Base-by-base conservation (phyloP, 169 alveolate species). In the Plasmodium billcollinsi region DNA sequence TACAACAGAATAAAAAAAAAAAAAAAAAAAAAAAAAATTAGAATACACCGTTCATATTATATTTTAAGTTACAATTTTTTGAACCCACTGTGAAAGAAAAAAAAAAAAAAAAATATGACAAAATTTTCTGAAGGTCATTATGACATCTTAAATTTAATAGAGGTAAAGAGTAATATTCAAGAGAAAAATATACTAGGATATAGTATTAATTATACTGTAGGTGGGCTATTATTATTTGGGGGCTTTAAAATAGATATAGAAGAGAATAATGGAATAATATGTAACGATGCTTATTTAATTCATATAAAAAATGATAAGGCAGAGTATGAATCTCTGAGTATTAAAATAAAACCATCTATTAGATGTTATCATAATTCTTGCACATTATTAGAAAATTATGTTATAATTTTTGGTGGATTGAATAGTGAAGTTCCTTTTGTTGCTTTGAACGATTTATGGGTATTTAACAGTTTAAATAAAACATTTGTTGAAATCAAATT, bases 311-410 rank as follows among this genome's bases (percentile, higher is more conserved):
- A 78, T 3, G 89, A 78, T 14, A 63, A 66, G 54, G 89, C 56
- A 2, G 76, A 78, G 14, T 78, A 78, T 78, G 89, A 78, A 78
- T 29, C 2, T 61, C 9, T 78, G 14, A 65, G 15, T 58, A 66
- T 75, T 39, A 78, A 78, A 66, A 47, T 66, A 15, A 78, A 78
- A 15, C 89, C 89, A 3, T n/a, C 62, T 65, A 24, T 26, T 3
- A 63, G 89, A 47, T 78, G 89, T 43, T 78, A 78, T 71, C 89
- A 78, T 52, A 78, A 66, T 49, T 24, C 89, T 18, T 78, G 89
- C 26, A 78, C 72, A 50, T 66, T 78, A 43, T 47, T 78, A 43
- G 89, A 78, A 65, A 78, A 78, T 24, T 67, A 78, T 66, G 89
- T 78, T 18, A 49, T 65, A 45, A 78, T 78, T 33, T 78, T 78